phyloP scores from a whole-genome alignment of 2,329 filamentous ascomycete genomes.

The Alternaria sp. region DNA sequence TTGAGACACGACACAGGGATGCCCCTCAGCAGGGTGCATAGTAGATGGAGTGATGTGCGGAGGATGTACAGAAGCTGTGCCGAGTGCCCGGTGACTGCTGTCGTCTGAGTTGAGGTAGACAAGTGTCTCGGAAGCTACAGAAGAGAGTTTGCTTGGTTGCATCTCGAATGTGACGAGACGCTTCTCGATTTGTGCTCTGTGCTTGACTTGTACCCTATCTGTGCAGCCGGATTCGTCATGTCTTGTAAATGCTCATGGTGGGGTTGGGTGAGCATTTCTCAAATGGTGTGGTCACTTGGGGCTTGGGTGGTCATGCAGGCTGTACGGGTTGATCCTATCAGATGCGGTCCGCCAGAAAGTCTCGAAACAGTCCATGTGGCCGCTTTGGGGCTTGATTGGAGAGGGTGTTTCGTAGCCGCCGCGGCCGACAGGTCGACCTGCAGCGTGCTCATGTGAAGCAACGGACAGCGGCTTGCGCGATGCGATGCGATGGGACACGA shows the following conservation, averaged over 20 bases:
- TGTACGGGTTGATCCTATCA: constrained; percentile 31
- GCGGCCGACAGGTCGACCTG: constrained; percentile 21
- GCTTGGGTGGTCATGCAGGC: constrained; percentile 6
- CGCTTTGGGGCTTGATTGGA: constrained; percentile 33
- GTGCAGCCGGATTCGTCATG: constrained; percentile 32
- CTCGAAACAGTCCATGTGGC: constrained; percentile 30
- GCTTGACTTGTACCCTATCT: neutral
- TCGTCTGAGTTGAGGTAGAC: constrained; percentile 3
- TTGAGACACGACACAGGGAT: constrained; percentile 12
- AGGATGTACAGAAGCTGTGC: constrained; percentile 16
- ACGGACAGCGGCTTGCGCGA: constrained; percentile 28
- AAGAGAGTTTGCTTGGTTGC: constrained; percentile 4
- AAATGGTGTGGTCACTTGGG: constrained; percentile 24
- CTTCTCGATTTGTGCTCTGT: constrained; percentile 2
- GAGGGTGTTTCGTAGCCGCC: constrained; percentile 43
- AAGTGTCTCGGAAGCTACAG: constrained; percentile 11
- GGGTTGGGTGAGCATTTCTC: constrained; percentile 27
- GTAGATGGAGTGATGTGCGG: constrained; percentile 11
- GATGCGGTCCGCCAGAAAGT: constrained; percentile 21
- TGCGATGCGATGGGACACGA: constrained; percentile 24
- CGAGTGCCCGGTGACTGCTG: constrained; percentile 11
- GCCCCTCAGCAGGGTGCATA: neutral
- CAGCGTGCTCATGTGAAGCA: constrained; percentile 29
- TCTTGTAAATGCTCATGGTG: constrained; percentile 28
- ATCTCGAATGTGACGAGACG: constrained; percentile 9